Conservation (phyloP, 2,329 filamentous ascomycete genomes). For the Lizonia empirigonia region DNA sequence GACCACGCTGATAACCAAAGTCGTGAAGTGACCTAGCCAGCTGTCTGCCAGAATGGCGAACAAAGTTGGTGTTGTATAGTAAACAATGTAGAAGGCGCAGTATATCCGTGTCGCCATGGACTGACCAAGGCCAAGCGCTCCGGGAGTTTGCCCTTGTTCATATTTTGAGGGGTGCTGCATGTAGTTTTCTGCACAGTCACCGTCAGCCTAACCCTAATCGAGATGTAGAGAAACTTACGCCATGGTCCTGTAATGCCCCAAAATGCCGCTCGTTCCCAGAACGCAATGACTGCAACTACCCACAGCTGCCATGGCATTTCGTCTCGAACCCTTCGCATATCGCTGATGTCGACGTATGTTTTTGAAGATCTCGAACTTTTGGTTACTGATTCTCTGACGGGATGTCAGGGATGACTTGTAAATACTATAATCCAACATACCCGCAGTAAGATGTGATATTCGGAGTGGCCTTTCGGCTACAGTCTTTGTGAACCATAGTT, state of each 20-base stretch:
- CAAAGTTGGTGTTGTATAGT: constrained; percentile 48
- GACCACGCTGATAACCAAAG: constrained; percentile 40
- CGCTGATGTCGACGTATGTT: constrained; percentile 6
- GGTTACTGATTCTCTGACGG: neutral
- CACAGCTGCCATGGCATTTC: constrained; percentile 32
- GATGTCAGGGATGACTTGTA: neutral
- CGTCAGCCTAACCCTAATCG: constrained; percentile 2
- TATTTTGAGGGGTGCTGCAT: constrained; percentile 45
- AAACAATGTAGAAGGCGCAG: constrained; percentile 62
- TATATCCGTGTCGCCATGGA: constrained; percentile 58
- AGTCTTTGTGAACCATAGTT: constrained; percentile 1
- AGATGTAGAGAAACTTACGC: constrained; percentile 27
- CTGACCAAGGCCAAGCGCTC: constrained; percentile 43
- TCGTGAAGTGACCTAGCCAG: constrained; percentile 49
- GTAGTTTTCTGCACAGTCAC: constrained; percentile 49
- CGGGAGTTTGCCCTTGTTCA: constrained; percentile 41
- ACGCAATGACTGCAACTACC: constrained; percentile 31
- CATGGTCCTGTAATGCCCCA: constrained; percentile 42
- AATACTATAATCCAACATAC: neutral
- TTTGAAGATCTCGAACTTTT: constrained; percentile 13
- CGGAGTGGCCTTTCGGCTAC: neutral
- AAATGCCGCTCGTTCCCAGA: constrained; percentile 38
- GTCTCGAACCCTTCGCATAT: constrained; percentile 30
- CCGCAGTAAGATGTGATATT: neutral
- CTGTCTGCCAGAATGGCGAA: constrained; percentile 49